Conservation (phyloP, 352 stramenopile species). For the Phytophthora idaei region DNA sequence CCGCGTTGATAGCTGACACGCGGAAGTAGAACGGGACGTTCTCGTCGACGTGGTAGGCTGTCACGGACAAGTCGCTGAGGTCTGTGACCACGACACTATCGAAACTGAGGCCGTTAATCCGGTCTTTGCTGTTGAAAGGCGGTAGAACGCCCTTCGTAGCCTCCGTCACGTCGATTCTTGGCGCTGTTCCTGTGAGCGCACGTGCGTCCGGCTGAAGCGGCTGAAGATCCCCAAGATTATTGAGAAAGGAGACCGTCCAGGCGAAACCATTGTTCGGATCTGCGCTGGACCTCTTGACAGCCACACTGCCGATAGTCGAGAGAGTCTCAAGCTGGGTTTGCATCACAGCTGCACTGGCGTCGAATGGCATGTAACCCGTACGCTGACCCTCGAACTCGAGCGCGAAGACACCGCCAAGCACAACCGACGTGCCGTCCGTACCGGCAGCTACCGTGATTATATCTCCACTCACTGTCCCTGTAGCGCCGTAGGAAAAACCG, state of each 20-base stretch:
- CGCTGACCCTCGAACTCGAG: conserved; percentile 88
- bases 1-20: conserved; percentile 91
- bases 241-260: conserved; percentile 94
- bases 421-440: conserved; percentile 56
- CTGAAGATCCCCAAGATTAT: conserved; percentile 88
- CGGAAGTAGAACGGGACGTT: conserved; percentile 96
- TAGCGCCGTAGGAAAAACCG: conserved; percentile 40
- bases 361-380: conserved; percentile 91
- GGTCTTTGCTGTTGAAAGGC: conserved; percentile 92
- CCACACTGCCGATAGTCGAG: conserved; percentile 88
- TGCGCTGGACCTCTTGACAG: conserved; percentile 79
- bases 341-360: conserved; percentile 89
- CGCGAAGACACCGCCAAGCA: conserved; percentile 83
- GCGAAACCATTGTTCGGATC: conserved; percentile 93
- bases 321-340: conserved; percentile 91
- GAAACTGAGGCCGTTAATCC: conserved; percentile 82
- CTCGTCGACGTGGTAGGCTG: conserved; percentile 88
- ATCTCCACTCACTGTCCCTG: conserved; percentile 41
- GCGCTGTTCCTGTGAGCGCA: conserved; percentile 90
- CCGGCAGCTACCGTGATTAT: conserved; percentile 50
- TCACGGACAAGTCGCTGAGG: conserved; percentile 81
- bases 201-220: conserved; percentile 79
- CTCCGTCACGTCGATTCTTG: conserved; percentile 82
- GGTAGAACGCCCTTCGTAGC: conserved; percentile 77
- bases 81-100: conserved; percentile 90